phyloP scores from a whole-genome alignment of 306 rosid species.

The Gleditsia sinensis region DNA sequence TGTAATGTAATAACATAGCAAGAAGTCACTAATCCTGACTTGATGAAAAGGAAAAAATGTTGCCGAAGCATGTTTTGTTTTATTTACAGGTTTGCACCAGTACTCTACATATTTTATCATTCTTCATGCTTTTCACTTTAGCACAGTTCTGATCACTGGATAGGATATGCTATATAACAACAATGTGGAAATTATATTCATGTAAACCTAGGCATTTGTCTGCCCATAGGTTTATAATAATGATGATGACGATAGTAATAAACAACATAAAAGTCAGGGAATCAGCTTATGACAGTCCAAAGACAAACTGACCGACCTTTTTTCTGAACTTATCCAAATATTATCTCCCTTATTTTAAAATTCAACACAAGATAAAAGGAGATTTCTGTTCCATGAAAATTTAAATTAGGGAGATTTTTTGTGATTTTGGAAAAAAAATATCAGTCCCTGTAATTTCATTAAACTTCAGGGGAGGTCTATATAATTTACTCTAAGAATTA shows the following conservation, averaged over 20 bases:
- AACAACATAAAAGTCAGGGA: neutral
- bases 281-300: neutral
- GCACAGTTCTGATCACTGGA: neutral
- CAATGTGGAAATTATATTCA: neutral
- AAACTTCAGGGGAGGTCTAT: neutral
- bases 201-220: neutral
- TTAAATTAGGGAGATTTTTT: neutral
- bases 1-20: neutral
- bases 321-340: neutral
- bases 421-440: neutral
- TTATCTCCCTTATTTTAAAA: neutral
- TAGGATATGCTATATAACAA: neutral
- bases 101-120: neutral
- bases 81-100: neutral
- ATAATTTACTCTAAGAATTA: conserved; percentile 1
- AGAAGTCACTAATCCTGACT: neutral
- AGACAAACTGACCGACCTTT: neutral
- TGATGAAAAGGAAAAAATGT: neutral
- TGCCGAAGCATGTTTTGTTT: too few species aligned
- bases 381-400: neutral
- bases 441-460: conserved; percentile 13
- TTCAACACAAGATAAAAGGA: neutral
- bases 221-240: neutral
- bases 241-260: neutral
- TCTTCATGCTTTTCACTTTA: neutral